Base-by-base conservation (phyloP, 2,329 filamentous ascomycete species). In the Colletotrichum lentis region DNA sequence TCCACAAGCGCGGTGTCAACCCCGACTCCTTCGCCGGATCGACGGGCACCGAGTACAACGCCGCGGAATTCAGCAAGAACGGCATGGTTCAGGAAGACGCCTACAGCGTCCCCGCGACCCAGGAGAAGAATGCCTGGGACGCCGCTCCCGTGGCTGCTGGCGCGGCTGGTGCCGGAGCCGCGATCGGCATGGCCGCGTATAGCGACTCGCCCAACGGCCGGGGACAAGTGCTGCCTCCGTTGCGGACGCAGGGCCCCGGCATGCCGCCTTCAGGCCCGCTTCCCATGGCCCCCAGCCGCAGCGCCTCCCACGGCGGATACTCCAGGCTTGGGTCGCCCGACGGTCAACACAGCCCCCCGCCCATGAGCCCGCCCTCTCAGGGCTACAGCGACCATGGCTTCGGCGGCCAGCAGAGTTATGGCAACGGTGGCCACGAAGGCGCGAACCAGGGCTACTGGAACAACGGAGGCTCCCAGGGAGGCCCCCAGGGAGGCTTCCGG, bases 1-100 rank as follows among this genome's bases (percentile, higher is more conserved):
- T 84, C 77, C 77, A 80, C 64, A 81, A 79, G 69, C 77, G 77
- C 61, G 84, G 84, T 50, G 73, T 84, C 70, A 75, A 86, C 74
- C 82, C 84, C 1, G 84, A 86, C 73, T 76, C 77, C 22, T 80
- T 85, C 67, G 70, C 73, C 53, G 77, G 74, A 56, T 74, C 77
- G 37, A 70, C 71, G 0, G 78, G 76, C 22, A 69, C 77, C 56
- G 79, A 81, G 63, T 82, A 81, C 73, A 74, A 79, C 55, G 73
- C 76, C 52, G 74, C 74, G 52, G 76, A 77, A 22, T 76, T 70
- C 24, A 67, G 64, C 58, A 74, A 76, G 56, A 73, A 73, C 31
- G 76, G 74, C 24, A 68, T 73, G 49, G 67, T 71, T n/a, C 73
- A 72, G 35, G 70, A 71, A 20, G 72, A 75, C 50, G 70, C 75